phyloP scores from a whole-genome alignment of 257 asterid genomes.

The Nemophila menziesii region DNA sequence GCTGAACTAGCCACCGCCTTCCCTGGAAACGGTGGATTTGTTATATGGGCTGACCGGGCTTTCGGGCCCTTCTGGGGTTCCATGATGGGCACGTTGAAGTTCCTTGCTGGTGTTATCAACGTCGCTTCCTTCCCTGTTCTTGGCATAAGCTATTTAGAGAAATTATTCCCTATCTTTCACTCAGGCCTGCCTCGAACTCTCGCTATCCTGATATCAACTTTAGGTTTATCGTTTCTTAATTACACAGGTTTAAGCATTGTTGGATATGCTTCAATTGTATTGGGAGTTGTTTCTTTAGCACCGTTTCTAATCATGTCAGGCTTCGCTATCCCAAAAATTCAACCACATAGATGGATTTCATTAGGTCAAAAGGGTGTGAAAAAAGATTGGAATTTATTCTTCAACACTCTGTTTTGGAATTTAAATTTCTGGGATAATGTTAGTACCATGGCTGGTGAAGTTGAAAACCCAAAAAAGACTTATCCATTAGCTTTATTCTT shows the following conservation, averaged over 20 bases:
- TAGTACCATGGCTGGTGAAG: constrained; percentile 67
- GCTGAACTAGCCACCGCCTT: constrained; percentile 78
- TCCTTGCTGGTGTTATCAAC: constrained; percentile 66
- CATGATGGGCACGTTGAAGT: constrained; percentile 67
- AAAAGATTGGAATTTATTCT: constrained; percentile 52
- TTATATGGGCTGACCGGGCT: constrained; percentile 79
- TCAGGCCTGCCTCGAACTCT: constrained; percentile 30
- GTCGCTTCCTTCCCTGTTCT: constrained; percentile 69
- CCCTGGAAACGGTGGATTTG: constrained; percentile 89
- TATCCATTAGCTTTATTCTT: constrained; percentile 37
- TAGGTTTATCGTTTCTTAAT: constrained; percentile 30
- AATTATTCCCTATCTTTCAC: constrained; percentile 43
- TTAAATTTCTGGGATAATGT: constrained; percentile 53
- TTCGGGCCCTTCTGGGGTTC: constrained; percentile 83
- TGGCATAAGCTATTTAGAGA: constrained; percentile 39
- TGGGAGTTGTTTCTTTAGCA: constrained; percentile 49
- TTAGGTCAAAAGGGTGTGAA: constrained; percentile 44
- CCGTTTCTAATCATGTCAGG: constrained; percentile 52
- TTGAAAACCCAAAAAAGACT: constrained; percentile 47
- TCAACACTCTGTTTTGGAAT: constrained; percentile 68
- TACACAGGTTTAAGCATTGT: constrained; percentile 56
- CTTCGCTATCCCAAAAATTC: constrained; percentile 57
- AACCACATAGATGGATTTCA: constrained; percentile 45
- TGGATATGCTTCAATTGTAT: constrained; percentile 44
- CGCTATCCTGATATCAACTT: constrained; percentile 37